Base-by-base conservation (phyloP, 2,329 filamentous ascomycete species). In the Ophiosphaerella korrae region DNA sequence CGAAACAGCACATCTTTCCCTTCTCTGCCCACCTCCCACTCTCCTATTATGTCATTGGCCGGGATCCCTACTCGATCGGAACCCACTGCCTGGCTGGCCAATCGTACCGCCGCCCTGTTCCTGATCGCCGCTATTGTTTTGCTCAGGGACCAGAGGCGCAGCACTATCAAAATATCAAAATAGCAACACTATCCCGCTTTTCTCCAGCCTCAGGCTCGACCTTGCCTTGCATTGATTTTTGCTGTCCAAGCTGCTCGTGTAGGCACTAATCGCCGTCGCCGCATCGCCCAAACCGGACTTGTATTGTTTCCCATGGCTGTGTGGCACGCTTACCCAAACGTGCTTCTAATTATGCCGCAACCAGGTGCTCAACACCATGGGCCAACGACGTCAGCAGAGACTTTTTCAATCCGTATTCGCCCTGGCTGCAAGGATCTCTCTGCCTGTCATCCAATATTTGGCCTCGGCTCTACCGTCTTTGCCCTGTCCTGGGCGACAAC, bases 101-200 rank as follows among this genome's bases (percentile, higher is more conserved):
- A 67, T 62, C 48, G 59, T 53, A 55, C 26, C 50, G 51, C 40
- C 55, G 38, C 38, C 14, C 26, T 45, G 57, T 67, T 54, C 64
- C 62, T 67, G 64, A 71, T 71, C 68, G 56, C 66, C 66, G 52
- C 58, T 54, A 65, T 60, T 44, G 52, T 51, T 57, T 29, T 60
- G 41, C 49, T 63, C 62, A 62, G 63, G 62, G 59, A 62, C 55
- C 54, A 48, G 47, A 51, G 57, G 70, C 70, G 66, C 66, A 71
- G 69, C 64, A 52, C 26, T 2, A 58, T 63, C 57, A 67, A 67
- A 71, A 70, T 71, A 71, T 63, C 57, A 66, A 67, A 71, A 70
- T 71, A 71, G 69, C 56, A 69, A 59, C 67, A 54, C 63, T 64
- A 66, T 21, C 42, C 52, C 50, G 36, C 45, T 56, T 53, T 50